phyloP scores from a whole-genome alignment of 176 grass and related monocot genomes.

The Carex littledalei region DNA sequence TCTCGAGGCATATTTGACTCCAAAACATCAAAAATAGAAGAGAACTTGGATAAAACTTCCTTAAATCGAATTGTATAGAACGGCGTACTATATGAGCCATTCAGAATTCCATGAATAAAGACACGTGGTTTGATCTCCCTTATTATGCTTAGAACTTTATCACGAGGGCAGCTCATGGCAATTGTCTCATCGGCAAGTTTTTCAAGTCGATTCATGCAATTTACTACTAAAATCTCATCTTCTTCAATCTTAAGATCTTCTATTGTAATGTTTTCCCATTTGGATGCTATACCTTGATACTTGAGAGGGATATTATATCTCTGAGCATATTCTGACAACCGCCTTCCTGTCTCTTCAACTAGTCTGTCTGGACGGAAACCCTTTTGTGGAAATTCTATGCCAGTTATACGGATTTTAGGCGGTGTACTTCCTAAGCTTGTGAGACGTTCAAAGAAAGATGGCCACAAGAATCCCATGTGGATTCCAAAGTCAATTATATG shows the following conservation, averaged over 20 bases:
- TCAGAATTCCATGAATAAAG: slow-evolving; percentile 45
- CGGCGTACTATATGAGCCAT: slow-evolving; percentile 31
- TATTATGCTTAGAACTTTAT: slow-evolving; percentile 42
- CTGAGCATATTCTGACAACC: slow-evolving; percentile 49
- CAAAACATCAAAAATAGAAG: slow-evolving; percentile 45
- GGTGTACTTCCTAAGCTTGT: slow-evolving; percentile 4
- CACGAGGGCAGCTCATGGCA: slow-evolving; percentile 34
- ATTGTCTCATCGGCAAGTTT: slow-evolving; percentile 43
- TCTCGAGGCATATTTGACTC: slow-evolving; percentile 38
- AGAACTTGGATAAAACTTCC: slow-evolving; percentile 37
- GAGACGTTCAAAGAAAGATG: slow-evolving; percentile 43
- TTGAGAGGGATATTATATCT: slow-evolving; percentile 49
- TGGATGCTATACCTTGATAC: slow-evolving; percentile 48
- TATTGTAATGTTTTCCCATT: slow-evolving; percentile 39
- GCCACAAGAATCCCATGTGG: slow-evolving; percentile 50
- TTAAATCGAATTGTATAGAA: slow-evolving; percentile 51
- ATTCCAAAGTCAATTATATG: slow-evolving; percentile 74
- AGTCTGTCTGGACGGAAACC: slow-evolving; percentile 38
- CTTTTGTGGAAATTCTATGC: slow-evolving; percentile 33
- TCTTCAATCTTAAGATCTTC: slow-evolving; percentile 46
- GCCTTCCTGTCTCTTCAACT: slow-evolving; percentile 44
- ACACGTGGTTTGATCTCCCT: slow-evolving; percentile 47
- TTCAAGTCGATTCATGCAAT: slow-evolving; percentile 26
- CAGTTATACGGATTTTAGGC: slow-evolving; percentile 45
- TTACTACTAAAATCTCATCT: slow-evolving; percentile 53